phyloP scores from a whole-genome alignment of 345 rosid species.

The Erysimum cheiranthoides region DNA sequence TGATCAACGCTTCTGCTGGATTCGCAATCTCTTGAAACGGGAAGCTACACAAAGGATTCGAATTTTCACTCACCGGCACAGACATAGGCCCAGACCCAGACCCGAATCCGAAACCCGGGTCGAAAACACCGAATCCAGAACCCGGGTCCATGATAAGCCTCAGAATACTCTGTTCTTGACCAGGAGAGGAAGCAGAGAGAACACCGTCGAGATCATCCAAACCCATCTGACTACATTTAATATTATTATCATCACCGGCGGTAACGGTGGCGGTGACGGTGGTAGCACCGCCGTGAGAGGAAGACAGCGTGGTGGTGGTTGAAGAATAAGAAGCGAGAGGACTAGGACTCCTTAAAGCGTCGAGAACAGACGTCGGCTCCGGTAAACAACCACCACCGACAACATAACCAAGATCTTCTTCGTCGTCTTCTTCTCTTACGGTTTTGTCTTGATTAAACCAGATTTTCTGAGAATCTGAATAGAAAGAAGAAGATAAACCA shows the following conservation, averaged over 20 bases:
- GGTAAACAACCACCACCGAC: slow-evolving; percentile 46
- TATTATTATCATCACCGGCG: slow-evolving; percentile 43
- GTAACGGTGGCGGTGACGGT: slow-evolving; percentile 33
- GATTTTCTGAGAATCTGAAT: slow-evolving; percentile 43
- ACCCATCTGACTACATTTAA: slow-evolving; percentile 67
- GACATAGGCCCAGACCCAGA: slow-evolving; percentile 48
- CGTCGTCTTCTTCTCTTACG: background rate
- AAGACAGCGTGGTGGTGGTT: slow-evolving; percentile 66
- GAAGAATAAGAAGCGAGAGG: slow-evolving; percentile 62
- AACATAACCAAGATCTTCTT: slow-evolving; percentile 49
- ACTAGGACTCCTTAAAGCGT: slow-evolving; percentile 60
- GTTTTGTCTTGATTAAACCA: slow-evolving; percentile 32
- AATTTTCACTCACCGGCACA: slow-evolving; percentile 18
- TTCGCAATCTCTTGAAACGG: slow-evolving; percentile 54
- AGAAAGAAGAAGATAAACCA: slow-evolving; percentile 52
- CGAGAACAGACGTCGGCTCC: slow-evolving; percentile 77
- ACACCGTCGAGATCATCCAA: slow-evolving; percentile 71
- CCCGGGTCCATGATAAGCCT: slow-evolving; percentile 73
- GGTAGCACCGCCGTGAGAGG: slow-evolving; percentile 60
- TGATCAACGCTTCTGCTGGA: slow-evolving; percentile 47
- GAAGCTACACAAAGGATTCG: slow-evolving; percentile 46
- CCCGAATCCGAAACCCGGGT: slow-evolving; percentile 68
- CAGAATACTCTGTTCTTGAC: slow-evolving; percentile 68
- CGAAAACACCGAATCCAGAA: slow-evolving; percentile 65
- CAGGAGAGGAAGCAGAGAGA: slow-evolving; percentile 60